Evolutionary conservation across 352 stramenopile genomes (phyloP).

Genomic region (Globisporangium cylindrosporum): DNA sequence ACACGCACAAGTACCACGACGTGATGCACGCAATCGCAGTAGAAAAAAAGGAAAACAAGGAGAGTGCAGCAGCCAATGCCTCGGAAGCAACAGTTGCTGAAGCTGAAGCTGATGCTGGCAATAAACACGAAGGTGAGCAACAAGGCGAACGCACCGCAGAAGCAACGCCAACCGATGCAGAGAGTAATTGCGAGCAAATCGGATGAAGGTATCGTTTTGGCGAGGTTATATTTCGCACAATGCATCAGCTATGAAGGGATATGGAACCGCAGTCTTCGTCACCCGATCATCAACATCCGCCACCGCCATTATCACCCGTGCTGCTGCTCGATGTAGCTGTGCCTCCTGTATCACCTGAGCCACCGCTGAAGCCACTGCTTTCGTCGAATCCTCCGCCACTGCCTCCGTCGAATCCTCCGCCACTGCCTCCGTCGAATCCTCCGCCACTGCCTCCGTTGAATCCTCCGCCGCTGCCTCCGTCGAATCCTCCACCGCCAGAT

Average conservation of each 20-base stretch:
- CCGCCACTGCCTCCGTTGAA: neutral
- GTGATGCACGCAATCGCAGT: slow-evolving; percentile 16
- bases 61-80: neutral
- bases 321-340: neutral
- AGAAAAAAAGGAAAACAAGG: slow-evolving; percentile 5
- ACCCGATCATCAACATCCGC: neutral
- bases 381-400: neutral
- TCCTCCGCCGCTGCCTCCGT: neutral
- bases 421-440: neutral
- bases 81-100: neutral
- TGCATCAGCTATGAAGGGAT: neutral
- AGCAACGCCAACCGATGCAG: neutral
- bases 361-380: neutral
- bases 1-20: slow-evolving; percentile 29
- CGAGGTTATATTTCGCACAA: neutral
- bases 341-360: neutral
- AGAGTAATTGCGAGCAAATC: neutral
- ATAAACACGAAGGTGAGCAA: neutral
- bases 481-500: neutral
- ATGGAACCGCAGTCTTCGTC: neutral
- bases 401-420: neutral
- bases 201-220: neutral
- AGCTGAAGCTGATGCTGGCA: neutral
- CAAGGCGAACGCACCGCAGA: neutral
- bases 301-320: neutral